Conservation (phyloP, 1,139 yeast species). For the Sugiyamaella neomexicana region DNA sequence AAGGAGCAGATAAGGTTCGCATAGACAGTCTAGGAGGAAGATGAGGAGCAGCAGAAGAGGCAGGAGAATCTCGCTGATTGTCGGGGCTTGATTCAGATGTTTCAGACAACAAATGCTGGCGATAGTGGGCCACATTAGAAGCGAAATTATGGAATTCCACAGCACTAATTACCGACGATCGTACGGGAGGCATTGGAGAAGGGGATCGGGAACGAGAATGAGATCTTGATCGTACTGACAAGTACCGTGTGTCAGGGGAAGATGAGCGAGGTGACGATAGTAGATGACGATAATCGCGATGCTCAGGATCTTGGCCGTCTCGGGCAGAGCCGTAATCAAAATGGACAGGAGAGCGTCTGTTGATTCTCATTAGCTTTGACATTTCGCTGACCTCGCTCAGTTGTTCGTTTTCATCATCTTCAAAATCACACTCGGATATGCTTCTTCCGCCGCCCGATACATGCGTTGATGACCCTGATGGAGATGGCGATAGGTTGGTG, state of each 20-base stretch:
- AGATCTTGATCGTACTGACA: conserved; percentile 1
- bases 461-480: not conserved
- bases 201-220: conserved; percentile 7
- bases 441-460: too few species aligned
- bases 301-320: not conserved
- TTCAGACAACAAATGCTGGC: too few species aligned
- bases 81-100: not conserved
- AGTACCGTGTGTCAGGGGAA: not conserved
- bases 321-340: conserved; percentile 4
- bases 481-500: not conserved
- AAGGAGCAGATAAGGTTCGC: not conserved
- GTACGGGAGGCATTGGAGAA: conserved; percentile 33
- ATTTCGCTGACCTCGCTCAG: conserved; percentile 26
- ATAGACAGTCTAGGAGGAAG: not conserved
- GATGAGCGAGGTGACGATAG: not conserved
- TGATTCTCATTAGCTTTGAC: conserved; percentile 34
- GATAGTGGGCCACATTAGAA: conserved; percentile 22
- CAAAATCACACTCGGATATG: too few species aligned
- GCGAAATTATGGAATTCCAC: conserved; percentile 42
- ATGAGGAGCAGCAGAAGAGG: too few species aligned
- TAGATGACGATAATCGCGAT: not conserved
- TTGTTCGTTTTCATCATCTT: conserved; percentile 4
- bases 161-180: conserved; percentile 49
- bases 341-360: conserved; percentile 19
- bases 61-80: conserved; percentile 13